Evolutionary conservation across 495 filamentous ascomycete genomes (phyloP).

Genomic region (Bryoglossum gracile): DNA sequence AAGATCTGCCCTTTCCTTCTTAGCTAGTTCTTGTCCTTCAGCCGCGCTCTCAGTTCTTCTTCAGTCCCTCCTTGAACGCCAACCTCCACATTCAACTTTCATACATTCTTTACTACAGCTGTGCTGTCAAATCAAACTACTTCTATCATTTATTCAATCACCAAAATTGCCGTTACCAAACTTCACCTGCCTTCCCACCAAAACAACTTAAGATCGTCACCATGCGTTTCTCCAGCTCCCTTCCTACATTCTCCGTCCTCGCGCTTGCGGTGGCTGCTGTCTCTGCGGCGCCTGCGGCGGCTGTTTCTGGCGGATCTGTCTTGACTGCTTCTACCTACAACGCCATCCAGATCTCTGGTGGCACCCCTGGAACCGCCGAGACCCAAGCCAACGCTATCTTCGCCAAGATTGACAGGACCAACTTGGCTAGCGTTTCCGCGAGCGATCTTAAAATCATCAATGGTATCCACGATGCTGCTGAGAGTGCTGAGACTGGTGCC

Average conservation of each 20-base stretch:
- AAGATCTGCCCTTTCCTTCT: background rate
- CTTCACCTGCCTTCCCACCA: constrained; percentile 6
- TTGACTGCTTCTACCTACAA: constrained; percentile 25
- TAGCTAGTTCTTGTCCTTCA: constrained; percentile 10
- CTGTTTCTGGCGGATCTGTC: constrained; percentile 11
- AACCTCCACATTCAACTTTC: background rate
- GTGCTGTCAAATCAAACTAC: constrained; percentile 9
- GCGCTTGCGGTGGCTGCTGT: constrained; percentile 11
- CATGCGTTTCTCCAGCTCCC: constrained; percentile 18
- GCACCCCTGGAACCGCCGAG: constrained; percentile 24
- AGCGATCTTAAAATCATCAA: constrained; percentile 24
- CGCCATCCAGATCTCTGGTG: constrained; percentile 22
- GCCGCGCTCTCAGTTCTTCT: constrained; percentile 13
- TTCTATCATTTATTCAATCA: constrained; percentile 8
- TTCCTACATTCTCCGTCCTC: constrained; percentile 13
- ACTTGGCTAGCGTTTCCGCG: constrained; percentile 21
- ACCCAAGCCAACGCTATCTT: constrained; percentile 25
- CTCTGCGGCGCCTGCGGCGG: background rate
- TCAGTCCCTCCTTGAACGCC: constrained; percentile 7
- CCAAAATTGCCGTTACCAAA: constrained; percentile 11
- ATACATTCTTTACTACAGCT: constrained; percentile 18
- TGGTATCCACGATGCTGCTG: constrained; percentile 24
- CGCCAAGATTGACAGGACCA: constrained; percentile 18
- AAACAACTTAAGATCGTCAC: constrained; percentile 8
- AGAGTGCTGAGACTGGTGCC: constrained; percentile 23